A percentile compares a stretch with the other conserved stretches of the same genome.
Conservation (phyloP, 495 filamentous ascomycete genomes). For the Jackrogersella minutella region DNA sequence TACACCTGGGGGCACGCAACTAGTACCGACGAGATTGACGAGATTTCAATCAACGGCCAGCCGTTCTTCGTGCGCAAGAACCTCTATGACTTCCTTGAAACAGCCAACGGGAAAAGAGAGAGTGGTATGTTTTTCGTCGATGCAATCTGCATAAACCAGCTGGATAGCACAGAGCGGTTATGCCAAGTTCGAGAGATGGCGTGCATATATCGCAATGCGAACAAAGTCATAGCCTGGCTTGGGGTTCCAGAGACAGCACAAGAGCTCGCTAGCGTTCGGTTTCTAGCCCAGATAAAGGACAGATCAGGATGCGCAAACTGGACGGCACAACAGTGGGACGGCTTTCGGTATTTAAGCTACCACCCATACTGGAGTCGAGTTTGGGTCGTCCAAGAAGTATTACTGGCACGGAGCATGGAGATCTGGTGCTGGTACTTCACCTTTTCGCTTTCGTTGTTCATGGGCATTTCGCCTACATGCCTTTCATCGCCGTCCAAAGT, state of each 20-base stretch:
- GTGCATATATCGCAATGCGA: conserved; percentile 39
- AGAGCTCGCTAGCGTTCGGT: not conserved
- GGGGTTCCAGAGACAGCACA: conserved; percentile 4
- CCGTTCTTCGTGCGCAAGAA: conserved; percentile 28
- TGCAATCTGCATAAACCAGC: conserved; percentile 51
- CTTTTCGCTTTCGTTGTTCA: conserved; percentile 23
- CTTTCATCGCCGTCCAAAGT: not conserved
- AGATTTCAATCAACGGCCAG: conserved; percentile 19
- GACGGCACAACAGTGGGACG: conserved; percentile 20
- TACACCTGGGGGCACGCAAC: conserved; percentile 31
- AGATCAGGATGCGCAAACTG: not conserved
- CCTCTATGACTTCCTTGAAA: conserved; percentile 25
- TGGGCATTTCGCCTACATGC: not conserved
- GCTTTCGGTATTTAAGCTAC: conserved; percentile 29
- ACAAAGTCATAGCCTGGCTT: conserved; percentile 39
- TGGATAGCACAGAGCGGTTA: conserved; percentile 40
- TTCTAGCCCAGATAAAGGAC: not conserved
- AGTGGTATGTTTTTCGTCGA: conserved; percentile 45
- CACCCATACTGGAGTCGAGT: conserved; percentile 25
- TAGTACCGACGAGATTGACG: not conserved
- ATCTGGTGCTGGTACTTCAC: conserved; percentile 25
- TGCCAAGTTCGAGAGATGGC: conserved; percentile 46
- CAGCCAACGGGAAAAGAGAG: conserved; percentile 10
- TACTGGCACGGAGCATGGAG: conserved; percentile 6
- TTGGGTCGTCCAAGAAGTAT: conserved; percentile 31